Percentiles rank a stretch among this genome's conserved stretches.
Evolutionary conservation across 441 rosid genomes (phyloP).

Genomic region (Bocquillonia castaneifolia): DNA sequence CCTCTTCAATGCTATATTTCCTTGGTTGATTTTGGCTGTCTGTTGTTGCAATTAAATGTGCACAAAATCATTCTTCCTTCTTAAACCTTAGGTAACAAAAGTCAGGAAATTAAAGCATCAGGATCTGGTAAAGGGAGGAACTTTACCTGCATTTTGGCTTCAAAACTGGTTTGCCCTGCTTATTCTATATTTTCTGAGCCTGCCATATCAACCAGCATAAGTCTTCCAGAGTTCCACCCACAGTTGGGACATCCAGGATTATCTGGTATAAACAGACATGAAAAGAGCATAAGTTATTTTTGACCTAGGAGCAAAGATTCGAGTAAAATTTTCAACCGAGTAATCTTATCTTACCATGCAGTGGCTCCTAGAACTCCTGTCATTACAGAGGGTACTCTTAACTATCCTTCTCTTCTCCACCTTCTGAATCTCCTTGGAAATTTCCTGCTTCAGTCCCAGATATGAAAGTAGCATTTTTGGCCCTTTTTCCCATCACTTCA

Average conservation of each 20-base stretch:
- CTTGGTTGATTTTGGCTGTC: slow-evolving; percentile 96
- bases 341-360: slow-evolving; percentile 55
- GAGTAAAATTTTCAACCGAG: not conserved
- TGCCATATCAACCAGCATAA: slow-evolving; percentile 99
- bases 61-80: slow-evolving; percentile 13
- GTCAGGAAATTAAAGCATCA: not conserved
- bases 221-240: slow-evolving; percentile 57
- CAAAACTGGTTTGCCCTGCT: slow-evolving; percentile 88
- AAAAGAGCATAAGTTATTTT: not conserved
- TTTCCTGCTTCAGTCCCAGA: slow-evolving; percentile 85
- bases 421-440: slow-evolving; percentile 81
- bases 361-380: slow-evolving; percentile 94
- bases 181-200: slow-evolving; percentile 97
- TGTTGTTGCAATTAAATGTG: slow-evolving; percentile 33
- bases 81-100: not conserved
- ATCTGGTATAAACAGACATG: slow-evolving; percentile 40
- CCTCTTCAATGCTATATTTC: slow-evolving; percentile 85
- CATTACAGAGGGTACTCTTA: slow-evolving; percentile 88
- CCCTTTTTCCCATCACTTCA: slow-evolving; percentile 96
- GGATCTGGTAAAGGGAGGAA: not conserved
- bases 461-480: slow-evolving; percentile 77
- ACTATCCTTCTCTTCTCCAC: slow-evolving; percentile 93
- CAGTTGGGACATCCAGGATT: slow-evolving; percentile 90
- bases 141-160: slow-evolving; percentile 93
- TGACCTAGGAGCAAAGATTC: not conserved